Evolutionary conservation across 371 early-diverging fungal genomes (phyloP).

Genomic region (Lichtheimia hyalospora): DNA sequence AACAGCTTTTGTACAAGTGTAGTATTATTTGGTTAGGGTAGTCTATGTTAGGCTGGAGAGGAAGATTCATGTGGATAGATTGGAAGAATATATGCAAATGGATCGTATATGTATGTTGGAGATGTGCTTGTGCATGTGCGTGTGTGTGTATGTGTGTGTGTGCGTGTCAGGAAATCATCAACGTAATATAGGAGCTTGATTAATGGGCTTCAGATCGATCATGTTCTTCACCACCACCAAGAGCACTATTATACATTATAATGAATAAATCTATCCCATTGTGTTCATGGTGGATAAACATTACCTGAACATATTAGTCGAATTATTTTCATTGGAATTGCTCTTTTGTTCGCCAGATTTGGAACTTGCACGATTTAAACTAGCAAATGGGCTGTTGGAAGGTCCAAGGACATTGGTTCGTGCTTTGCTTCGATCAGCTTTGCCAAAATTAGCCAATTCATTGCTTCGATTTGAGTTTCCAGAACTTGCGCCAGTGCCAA

Average conservation of each 20-base stretch:
- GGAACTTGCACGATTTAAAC: slow-evolving; percentile 27
- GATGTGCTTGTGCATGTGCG: background rate
- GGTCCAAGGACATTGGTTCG: slow-evolving; percentile 57
- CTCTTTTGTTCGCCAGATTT: slow-evolving; percentile 31
- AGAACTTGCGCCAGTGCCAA: slow-evolving; percentile 47
- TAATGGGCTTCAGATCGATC: background rate
- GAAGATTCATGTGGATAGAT: too few species aligned
- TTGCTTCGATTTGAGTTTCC: slow-evolving; percentile 46
- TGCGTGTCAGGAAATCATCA: background rate
- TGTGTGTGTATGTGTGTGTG: background rate
- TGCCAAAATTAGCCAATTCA: slow-evolving; percentile 81
- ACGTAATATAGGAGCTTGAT: background rate
- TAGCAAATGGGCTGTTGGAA: slow-evolving; percentile 54
- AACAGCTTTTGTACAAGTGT: too few species aligned
- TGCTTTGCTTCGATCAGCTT: slow-evolving; percentile 65
- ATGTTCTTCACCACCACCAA: background rate
- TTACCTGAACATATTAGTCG: slow-evolving; percentile 56
- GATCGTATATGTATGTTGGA: too few species aligned
- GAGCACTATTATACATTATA: background rate
- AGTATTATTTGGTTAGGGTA: too few species aligned
- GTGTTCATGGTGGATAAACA: background rate
- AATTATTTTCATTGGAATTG: slow-evolving; percentile 17
- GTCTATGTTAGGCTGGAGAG: too few species aligned
- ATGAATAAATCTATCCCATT: too few species aligned
- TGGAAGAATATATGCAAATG: background rate